Evolutionary conservation across 1,284 basidiomycete species (phyloP), one percentile per base, ranked within the genome.

Genomic region (Trametes hirsuta): DNA sequence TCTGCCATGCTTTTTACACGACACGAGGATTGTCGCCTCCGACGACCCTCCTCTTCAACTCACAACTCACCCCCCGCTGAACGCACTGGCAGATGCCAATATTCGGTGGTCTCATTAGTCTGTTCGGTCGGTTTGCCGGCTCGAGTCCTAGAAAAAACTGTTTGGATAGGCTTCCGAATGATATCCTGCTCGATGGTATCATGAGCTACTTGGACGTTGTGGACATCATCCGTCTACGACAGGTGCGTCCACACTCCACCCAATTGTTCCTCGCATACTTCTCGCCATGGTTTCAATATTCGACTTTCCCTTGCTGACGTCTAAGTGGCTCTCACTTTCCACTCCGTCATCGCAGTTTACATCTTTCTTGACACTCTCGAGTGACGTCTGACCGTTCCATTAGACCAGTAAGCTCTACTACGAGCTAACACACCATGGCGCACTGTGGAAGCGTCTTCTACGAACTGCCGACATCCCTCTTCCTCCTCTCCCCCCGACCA

Each of bases 391-490:
- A 30, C 30, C 18, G 30, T 30, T 8, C 30, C 30, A 8, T 8
- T 30, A 30, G 30, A 8, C 30, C 30, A 68, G 55, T 61, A 61
- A 47, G 39, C 62, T 66, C 45, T 69, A 62, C 55, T 63, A 67
- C 36, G 49, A 68, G 44, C 58, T 69, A 8, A 63, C 87, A 0
- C 86, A 88, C 60, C 82, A 89, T 60, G 81, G 87, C 15, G 73
- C 81, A 51, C 81, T 91, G 41, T 91, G 90, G 90, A 87, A 86
- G 69, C 81, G 82, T 22, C 82, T 88, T 61, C 74, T 91, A 52
- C 72, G 74, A 40, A 71, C 74, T 10, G 75, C 88, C 60, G 76
- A 76, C 39, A 76, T 86, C 21, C 84, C 82, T 10, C 72, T 87
- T n/a, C 84, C 87, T 6, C 85, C 85, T 2, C 72, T 87, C 3